Conservation (phyloP, 108 stramenopile species). For the Discostella stelligeroides region DNA sequence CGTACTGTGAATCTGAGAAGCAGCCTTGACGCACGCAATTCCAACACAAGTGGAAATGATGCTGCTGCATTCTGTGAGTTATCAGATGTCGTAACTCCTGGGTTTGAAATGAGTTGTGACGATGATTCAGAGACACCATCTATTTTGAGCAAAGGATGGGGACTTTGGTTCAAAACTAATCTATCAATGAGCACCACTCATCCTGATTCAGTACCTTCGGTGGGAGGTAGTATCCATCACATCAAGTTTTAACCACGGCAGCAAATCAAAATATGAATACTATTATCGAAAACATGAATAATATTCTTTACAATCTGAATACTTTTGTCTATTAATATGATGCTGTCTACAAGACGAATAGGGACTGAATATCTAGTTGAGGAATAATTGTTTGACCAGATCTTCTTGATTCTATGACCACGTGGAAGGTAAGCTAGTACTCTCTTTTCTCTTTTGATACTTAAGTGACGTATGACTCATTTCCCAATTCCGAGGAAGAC, state of each 20-base stretch:
- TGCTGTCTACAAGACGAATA: too few species aligned
- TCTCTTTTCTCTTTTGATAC: too few species aligned
- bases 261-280: too few species aligned
- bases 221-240: slow-evolving; percentile 36
- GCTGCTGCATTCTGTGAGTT: slow-evolving; percentile 30
- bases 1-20: slow-evolving; percentile 18
- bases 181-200: background rate
- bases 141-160: slow-evolving; percentile 12
- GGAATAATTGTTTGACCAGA: too few species aligned
- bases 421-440: too few species aligned
- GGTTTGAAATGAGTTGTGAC: slow-evolving; percentile 25
- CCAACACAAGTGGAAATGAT: background rate
- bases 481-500: too few species aligned
- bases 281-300: too few species aligned
- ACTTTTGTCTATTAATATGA: too few species aligned
- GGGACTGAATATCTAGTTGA: too few species aligned
- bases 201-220: background rate
- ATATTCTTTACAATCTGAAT: too few species aligned
- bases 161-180: slow-evolving; percentile 38
- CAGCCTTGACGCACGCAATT: background rate
- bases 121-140: slow-evolving; percentile 9
- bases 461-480: too few species aligned
- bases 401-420: too few species aligned
- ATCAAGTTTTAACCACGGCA: slow-evolving; percentile 1
- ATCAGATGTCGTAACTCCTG: slow-evolving; percentile 25